phyloP scores from a whole-genome alignment of 2,329 filamentous ascomycete genomes.

The Trichoderma sp. region DNA sequence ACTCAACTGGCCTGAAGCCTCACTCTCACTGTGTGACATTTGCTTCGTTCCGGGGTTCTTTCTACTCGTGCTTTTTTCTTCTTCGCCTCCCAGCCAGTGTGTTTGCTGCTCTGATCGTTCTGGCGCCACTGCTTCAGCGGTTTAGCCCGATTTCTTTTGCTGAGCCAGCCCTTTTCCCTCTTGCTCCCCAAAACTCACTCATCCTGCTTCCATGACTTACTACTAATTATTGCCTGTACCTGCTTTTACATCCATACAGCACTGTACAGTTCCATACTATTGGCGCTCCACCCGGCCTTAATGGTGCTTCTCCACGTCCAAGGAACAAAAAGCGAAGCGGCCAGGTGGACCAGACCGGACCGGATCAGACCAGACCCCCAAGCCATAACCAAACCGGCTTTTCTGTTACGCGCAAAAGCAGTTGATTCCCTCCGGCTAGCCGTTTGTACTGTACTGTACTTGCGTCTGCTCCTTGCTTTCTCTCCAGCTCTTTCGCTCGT shows the following conservation, averaged over 20 bases:
- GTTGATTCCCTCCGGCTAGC: background rate
- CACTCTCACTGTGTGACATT: background rate
- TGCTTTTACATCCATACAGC: background rate
- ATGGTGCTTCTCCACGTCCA: background rate
- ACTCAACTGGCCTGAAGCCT: background rate
- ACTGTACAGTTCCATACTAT: background rate
- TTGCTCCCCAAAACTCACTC: background rate
- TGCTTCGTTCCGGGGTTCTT: background rate
- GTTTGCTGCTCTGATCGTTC: background rate
- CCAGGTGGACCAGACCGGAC: background rate
- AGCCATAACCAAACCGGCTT: background rate
- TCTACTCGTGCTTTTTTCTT: background rate
- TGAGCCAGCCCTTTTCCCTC: background rate
- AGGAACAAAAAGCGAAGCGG: background rate
- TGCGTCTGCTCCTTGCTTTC: background rate
- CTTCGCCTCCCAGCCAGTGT: background rate
- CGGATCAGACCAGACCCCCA: background rate
- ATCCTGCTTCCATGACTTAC: background rate
- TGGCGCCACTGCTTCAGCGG: background rate
- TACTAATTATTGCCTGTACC: background rate
- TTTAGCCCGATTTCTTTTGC: background rate
- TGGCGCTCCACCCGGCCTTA: background rate
- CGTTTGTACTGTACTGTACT: background rate
- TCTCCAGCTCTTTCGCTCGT: background rate
- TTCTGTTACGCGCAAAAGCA: background rate